Evolutionary conservation across 2,329 filamentous ascomycete genomes (phyloP), one percentile per base, ranked within the genome.

Genomic region (Colletotrichum cuscutae): DNA sequence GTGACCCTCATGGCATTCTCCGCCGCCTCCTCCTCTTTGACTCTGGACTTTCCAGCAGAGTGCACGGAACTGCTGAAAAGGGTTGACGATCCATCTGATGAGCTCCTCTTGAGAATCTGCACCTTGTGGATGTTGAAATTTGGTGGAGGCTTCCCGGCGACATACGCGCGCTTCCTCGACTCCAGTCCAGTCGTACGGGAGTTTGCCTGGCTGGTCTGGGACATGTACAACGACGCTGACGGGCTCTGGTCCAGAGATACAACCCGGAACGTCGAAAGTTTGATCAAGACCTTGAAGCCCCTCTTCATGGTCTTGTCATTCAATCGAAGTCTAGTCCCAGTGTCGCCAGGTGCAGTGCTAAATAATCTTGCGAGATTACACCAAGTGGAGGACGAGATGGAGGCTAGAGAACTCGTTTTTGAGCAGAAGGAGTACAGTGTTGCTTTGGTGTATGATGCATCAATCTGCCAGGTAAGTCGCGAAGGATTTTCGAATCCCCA

Each of bases 1-100:
- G 56, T 67, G 12, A 75, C 69, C 53, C 22, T 77, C 26, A 32
- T 79, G 19, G 54, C 35, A 4, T 77, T 76, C 60, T 37, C 46
- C 15, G 61, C 35, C 15, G 56, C 35, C 11, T 22, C 22, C 3
- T 70, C 30, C 8, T n/a, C 26, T 3, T 70, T 9, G 13, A 9
- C 30, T 5, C 13, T 26, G 4, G 30, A 12, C 8, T 28, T 59
- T 1, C 63, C 63, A 7, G 32, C 8, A 5, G 32, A 42, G 32
- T 59, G 52, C 32, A 9, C 0, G 2, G 15, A 15, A 7, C 13
- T 56, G 52, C 7, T 56, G 22, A 19, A 26, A 12, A 6, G 37
- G 3, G 13, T n/a, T 5, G 53, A 42, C 54, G 12, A 9, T 32
- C 53, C 30, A 26, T 56, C 15, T 2, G 56, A 32, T 13, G 22